phyloP scores from a whole-genome alignment of 441 rosid genomes.

The Iberis amara region DNA sequence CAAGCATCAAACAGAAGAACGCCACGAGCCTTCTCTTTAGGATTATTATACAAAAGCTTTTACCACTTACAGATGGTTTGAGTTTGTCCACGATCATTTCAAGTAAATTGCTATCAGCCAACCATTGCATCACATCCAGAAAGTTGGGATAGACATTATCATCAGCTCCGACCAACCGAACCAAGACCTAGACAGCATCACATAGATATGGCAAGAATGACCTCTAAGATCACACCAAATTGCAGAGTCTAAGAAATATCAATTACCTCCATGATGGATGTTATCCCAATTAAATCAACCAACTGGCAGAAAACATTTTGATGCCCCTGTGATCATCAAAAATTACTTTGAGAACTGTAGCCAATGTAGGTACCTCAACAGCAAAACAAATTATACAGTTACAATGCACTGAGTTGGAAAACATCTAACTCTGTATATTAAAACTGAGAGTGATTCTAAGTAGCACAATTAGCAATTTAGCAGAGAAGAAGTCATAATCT shows the following conservation, averaged over 20 bases:
- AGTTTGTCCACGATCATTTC: slow-evolving; percentile 92
- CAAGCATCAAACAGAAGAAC: slow-evolving; percentile 6
- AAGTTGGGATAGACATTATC: slow-evolving; percentile 88
- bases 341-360: slow-evolving; percentile 20
- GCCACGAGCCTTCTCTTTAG: neutral
- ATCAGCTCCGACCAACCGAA: slow-evolving; percentile 87
- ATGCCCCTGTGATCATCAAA: slow-evolving; percentile 56
- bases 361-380: slow-evolving; percentile 11
- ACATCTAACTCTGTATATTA: neutral
- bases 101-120: slow-evolving; percentile 73
- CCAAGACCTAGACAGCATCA: slow-evolving; percentile 57
- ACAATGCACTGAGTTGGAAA: neutral
- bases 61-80: slow-evolving; percentile 67
- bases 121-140: slow-evolving; percentile 93
- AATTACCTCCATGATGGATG: slow-evolving; percentile 95
- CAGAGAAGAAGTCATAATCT: slow-evolving; percentile 8
- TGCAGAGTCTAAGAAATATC: slow-evolving; percentile 8
- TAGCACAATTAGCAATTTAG: slow-evolving; percentile 1
- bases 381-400: neutral
- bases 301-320: slow-evolving; percentile 71
- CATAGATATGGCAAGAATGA: slow-evolving; percentile 3
- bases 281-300: slow-evolving; percentile 95
- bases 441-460: neutral
- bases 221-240: neutral
- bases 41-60: slow-evolving; percentile 11